Evolutionary conservation across 2,329 filamentous ascomycete species (phyloP), one percentile per base, ranked within the genome.

Genomic region (Zopfia rhizophila): DNA sequence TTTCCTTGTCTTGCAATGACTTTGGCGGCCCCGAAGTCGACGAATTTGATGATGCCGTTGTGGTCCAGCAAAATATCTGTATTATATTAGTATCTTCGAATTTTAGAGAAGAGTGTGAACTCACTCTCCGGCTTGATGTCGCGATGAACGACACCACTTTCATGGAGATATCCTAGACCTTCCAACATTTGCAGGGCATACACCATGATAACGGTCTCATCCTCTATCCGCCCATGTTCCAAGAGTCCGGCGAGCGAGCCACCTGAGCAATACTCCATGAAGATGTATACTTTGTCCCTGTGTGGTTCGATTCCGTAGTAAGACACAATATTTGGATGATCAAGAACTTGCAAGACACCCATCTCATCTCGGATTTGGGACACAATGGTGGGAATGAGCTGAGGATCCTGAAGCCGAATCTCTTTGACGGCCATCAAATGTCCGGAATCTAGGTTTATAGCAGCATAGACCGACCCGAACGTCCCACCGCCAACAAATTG

Each of bases 361-460:
- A 99, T 97, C 71, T 99, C 94, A 65, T 99, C 94, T 53, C 88
- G 86, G 68, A 99, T 97, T 68, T 97, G 92, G 42, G 88, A 86
- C 7, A 94, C 92, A 66, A 97, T 93, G 40, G 90, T 91, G 4
- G 94, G 94, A 51, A 99, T 97, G 54, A 96, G 81, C 70, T 97
- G 94, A 24, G 94, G 94, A 69, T 99, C 94, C 74, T 97, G 94
- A 19, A 99, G 81, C 51, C 94, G 88, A 59, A 99, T 99, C 73
- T 99, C 94, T 75, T 99, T 99, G 58, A 99, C 94, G 3, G 94
- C 94, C 93, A 99, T 97, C 51, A 97, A 76, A 66, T 96, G 91
- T 46, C 93, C 93, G 18, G 91, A 93, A 74, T 99, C 95, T 39
- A 99, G 79, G 66, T 99, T 97, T 83, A 97, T 96, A 23, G 92